Evolutionary conservation across 2,329 filamentous ascomycete species (phyloP).

Genomic region (Hymenoscyphus occultus): DNA sequence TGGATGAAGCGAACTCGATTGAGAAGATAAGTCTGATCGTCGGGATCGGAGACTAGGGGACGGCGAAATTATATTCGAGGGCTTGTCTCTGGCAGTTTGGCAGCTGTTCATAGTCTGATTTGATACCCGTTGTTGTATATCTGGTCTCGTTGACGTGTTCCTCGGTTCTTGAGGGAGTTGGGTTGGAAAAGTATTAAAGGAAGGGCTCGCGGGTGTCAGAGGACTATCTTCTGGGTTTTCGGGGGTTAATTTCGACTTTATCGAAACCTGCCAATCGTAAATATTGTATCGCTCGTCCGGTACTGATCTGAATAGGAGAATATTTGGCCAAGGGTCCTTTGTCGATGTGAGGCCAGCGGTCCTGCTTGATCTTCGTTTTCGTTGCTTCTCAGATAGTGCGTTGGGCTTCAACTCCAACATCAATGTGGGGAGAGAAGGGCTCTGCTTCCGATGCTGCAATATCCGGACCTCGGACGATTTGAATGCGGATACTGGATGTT

Average conservation of each 20-base stretch:
- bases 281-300: conserved; percentile 52
- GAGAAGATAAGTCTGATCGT: conserved; percentile 57
- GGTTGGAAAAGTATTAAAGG: conserved; percentile 33
- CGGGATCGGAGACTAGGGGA: conserved; percentile 60
- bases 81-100: conserved; percentile 39
- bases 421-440: conserved; percentile 56
- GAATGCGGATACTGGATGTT: conserved; percentile 35
- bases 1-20: conserved; percentile 34
- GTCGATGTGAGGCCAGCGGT: conserved; percentile 49
- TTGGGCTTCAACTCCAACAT: conserved; percentile 53
- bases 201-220: conserved; percentile 30
- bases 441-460: conserved; percentile 60
- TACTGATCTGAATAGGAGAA: conserved; percentile 55
- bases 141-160: conserved; percentile 20
- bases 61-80: conserved; percentile 53
- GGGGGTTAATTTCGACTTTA: conserved; percentile 39
- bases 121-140: conserved; percentile 49
- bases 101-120: conserved; percentile 48
- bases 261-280: conserved; percentile 54
- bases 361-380: conserved; percentile 63
- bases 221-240: conserved; percentile 24
- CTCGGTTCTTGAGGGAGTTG: conserved; percentile 31
- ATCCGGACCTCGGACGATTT: conserved; percentile 46
- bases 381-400: conserved; percentile 53
- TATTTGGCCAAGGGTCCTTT: conserved; percentile 36